Conservation (phyloP, 2,329 filamentous ascomycete species). For the Xylogone sp. region DNA sequence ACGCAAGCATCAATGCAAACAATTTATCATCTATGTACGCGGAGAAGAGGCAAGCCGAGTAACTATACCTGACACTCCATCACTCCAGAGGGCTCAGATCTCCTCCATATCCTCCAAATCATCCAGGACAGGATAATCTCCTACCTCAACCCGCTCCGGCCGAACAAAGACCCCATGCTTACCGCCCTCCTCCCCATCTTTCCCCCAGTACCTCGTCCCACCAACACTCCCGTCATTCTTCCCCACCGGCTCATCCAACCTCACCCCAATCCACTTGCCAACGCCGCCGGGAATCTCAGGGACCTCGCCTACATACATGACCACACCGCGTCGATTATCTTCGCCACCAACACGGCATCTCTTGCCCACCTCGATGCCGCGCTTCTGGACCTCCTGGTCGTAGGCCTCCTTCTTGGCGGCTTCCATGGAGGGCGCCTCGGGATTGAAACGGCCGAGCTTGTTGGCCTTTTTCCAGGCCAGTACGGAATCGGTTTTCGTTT, state of each 20-base stretch:
- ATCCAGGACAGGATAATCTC: constrained; percentile 67
- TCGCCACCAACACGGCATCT: constrained; percentile 64
- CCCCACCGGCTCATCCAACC: constrained; percentile 74
- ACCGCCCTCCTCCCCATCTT: constrained; percentile 46
- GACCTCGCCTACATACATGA: constrained; percentile 69
- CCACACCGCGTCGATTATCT: constrained; percentile 64
- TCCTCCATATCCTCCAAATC: constrained; percentile 77
- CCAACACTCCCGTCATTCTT: constrained; percentile 77
- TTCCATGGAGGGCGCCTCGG: constrained; percentile 70
- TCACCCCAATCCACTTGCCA: constrained; percentile 69
- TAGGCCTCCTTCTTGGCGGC: constrained; percentile 67
- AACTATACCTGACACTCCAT: too few species aligned
- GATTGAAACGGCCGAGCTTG: constrained; percentile 94
- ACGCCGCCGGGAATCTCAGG: constrained; percentile 65
- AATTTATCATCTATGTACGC: too few species aligned
- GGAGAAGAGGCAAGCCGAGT: too few species aligned
- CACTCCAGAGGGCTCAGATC: too few species aligned
- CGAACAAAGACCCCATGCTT: constrained; percentile 78
- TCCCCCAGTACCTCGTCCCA: constrained; percentile 63
- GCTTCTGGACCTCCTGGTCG: constrained; percentile 64
- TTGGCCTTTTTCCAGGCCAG: constrained; percentile 94
- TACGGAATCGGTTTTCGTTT: constrained; percentile 80
- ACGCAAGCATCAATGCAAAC: too few species aligned
- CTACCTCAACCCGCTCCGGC: constrained; percentile 72
- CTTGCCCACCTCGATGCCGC: constrained; percentile 61